Evolutionary conservation across 805 yeast genomes (phyloP), one percentile per base, ranked within the genome.

Genomic region (Monosporozyma servazzii): DNA sequence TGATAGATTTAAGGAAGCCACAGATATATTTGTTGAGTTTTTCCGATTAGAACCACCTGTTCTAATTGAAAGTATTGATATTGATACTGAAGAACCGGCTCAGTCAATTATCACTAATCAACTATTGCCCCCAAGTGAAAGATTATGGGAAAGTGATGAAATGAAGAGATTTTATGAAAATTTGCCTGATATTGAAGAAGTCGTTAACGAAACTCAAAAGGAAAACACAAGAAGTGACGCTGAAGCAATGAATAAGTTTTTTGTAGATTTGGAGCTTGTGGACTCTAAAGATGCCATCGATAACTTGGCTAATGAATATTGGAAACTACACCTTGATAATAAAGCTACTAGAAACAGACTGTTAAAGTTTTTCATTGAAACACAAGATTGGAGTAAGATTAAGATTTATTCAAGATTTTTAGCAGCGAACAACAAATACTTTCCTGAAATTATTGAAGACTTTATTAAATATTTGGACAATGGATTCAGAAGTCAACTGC

Each of bases 301-400:
- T 53, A 65, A 69, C 3, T 64, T 77, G 5, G 77, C 75, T 1
- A 53, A 62, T 15, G 72, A 70, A 8, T 83, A 77, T 63, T 77
- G 84, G 78, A 49, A 54, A 3, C 56, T 66, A n/a, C 67, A 66
- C 8, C 66, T 88, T 23, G 78, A 83, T 61, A 86, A 86, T 60
- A 87, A 84, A 63, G 89, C 93, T 0, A 80, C 95, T 0, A 76
- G 75, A 47, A 77, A 80, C 55, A 72, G 88, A 56, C 61, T 89
- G 7, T 60, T 79, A 47, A 77, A 75, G 49, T 80, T 79, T 60
- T 76, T 87, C 51, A 67, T 74, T 5, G 79, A 77, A 21, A 69
- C 75, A 46, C 65, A 71, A 45, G 77, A 78, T 53, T 62, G 77
- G 57, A 69, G 73, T 36, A 74, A 71, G 54, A 66, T 76, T 29